phyloP scores from a whole-genome alignment of 192 early-diverging fungal genomes.

The Thamnidium elegans region DNA sequence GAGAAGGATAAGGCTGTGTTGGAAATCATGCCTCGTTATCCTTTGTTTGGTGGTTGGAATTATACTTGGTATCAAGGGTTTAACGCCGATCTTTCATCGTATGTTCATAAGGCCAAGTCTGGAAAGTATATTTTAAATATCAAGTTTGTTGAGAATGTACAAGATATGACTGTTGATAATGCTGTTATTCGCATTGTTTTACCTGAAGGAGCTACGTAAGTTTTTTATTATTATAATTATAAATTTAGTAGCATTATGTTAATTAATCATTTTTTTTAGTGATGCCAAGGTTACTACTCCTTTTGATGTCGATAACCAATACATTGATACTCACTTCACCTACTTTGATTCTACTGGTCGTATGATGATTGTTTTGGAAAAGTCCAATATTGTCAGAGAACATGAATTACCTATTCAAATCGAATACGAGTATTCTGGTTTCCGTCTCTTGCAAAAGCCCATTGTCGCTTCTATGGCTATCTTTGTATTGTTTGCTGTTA shows the following conservation, averaged over 20 bases:
- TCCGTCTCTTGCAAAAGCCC: conserved; percentile 62
- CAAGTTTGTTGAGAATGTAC: conserved; percentile 65
- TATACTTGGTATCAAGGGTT: conserved; percentile 96
- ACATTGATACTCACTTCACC: conserved; percentile 57
- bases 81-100: conserved; percentile 65
- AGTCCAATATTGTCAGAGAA: conserved; percentile 73
- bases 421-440: conserved; percentile 48
- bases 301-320: conserved; percentile 55
- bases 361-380: conserved; percentile 67
- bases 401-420: conserved; percentile 42
- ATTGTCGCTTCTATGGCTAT: conserved; percentile 48
- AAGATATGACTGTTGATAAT: conserved; percentile 60
- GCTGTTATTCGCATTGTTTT: conserved; percentile 74
- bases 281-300: conserved; percentile 65
- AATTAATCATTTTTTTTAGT: conserved; percentile 34
- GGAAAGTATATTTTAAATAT: conserved; percentile 63
- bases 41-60: conserved; percentile 95
- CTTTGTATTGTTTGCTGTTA: conserved; percentile 54
- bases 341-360: conserved; percentile 94
- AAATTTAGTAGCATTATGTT: not conserved
- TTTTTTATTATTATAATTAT: not conserved
- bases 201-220: conserved; percentile 88
- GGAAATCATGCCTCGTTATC: conserved; percentile 87
- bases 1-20: conserved; percentile 55
- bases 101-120: conserved; percentile 54